Base-by-base conservation (phyloP, 1,139 yeast genomes). In the Lodderomyces oxycetoniae region DNA sequence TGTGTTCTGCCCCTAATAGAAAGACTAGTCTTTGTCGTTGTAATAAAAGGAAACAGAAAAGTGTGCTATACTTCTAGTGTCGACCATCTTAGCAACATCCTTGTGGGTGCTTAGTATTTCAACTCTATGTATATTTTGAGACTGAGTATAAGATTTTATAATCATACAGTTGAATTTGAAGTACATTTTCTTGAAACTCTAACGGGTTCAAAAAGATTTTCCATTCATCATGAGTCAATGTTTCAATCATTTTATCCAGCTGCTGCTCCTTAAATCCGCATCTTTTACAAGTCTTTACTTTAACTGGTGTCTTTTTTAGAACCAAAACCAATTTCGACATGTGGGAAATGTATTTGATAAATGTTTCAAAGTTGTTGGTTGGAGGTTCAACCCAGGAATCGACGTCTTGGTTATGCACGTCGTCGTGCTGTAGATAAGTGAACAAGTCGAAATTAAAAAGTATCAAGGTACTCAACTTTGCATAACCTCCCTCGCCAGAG, bases 391-490 rank as follows among this genome's bases (percentile, higher is more conserved):
- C 37, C 53, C 53, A 48, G n/a, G 50, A 49, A 32, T 45, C 45
- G n/a, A 19, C 32, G 29, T 33, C 39, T 8, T 40, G 35, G 10
- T 38, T 41, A 20, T 47, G 49, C 8, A 42, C 39, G 20, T 42
- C 49, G 27, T 40, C 50, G 29, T 53, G 53, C 10, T 49, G 45
- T 19, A 46, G 47, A 33, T 54, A 44, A 25, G 58, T 59, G 30
- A 59, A 54, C 8, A 67, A 46, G 39, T 62, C 67, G 38, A 68
- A 66, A 37, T 65, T 61, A 1, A 50, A 43, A 14, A 68, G 47
- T 8, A 46, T 46, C 9, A 67, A 44, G 9, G 48, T 46, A 5
- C 49, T 47, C 24, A 68, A 38, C 8, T 44, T 52, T 2, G 57
- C 42, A 38, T 61, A 67, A 8, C 57, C 57, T 0, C 71, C 69